phyloP scores from a whole-genome alignment of 441 rosid genomes.

The Pelargonium exstipulatum region DNA sequence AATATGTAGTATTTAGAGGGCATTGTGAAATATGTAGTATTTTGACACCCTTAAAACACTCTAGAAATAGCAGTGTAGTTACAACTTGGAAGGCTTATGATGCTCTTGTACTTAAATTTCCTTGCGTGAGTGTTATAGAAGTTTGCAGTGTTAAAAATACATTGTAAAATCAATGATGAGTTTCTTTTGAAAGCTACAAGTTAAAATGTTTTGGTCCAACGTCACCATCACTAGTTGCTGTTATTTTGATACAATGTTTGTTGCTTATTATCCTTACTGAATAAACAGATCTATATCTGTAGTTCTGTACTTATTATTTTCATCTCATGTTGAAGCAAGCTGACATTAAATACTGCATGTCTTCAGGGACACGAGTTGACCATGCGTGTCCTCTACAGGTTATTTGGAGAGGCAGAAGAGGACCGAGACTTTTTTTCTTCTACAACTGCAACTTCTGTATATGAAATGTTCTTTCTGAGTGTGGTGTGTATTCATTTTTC shows the following conservation, averaged over 20 bases:
- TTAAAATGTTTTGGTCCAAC: background rate
- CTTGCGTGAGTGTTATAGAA: background rate
- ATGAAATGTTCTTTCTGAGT: constrained; percentile 66
- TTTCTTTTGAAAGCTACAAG: background rate
- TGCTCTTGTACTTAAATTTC: background rate
- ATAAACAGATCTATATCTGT: constrained; percentile 10
- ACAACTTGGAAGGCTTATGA: background rate
- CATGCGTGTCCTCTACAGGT: constrained; percentile 91
- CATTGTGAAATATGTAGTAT: background rate
- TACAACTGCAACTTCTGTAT: constrained; percentile 80
- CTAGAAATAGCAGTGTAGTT: background rate
- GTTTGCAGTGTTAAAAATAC: background rate
- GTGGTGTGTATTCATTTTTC: constrained; percentile 56
- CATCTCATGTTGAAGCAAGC: constrained; percentile 21
- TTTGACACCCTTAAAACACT: background rate
- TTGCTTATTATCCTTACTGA: constrained; percentile 11
- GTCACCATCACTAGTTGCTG: background rate
- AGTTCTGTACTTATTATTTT: constrained; percentile 10
- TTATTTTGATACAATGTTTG: background rate
- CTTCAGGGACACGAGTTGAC: constrained; percentile 99
- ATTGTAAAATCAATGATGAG: background rate
- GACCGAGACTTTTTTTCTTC: constrained; percentile 93
- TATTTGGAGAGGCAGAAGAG: constrained; percentile 93
- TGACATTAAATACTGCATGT: constrained; percentile 38
- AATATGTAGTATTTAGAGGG: background rate